Evolutionary conservation across 371 early-diverging fungal genomes (phyloP), one percentile per base, ranked within the genome.

Genomic region (Lichtheimia corymbifera): DNA sequence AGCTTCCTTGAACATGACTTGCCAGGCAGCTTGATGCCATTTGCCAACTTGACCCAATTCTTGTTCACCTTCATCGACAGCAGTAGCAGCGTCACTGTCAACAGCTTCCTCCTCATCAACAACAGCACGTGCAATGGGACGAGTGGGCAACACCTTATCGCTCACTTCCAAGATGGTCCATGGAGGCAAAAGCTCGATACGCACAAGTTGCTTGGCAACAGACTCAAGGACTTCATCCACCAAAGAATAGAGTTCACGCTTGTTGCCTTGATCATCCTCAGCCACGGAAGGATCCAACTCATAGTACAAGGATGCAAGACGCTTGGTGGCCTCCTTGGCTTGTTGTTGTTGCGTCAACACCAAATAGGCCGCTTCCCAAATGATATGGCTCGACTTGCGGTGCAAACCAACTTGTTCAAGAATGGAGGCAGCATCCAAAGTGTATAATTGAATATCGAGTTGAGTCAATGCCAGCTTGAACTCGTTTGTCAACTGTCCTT

Each of bases 1-100:
- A 6, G 92, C 89, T 64, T 93, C 94, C 25, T 88, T 85, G 79
- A 96, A 96, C 66, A 91, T 82, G 50, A 92, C 67, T 30, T 89
- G 85, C 77, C 81, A 83, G n/a, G 83, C 83, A 40, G 90, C 88
- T 61, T 83, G 75, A 64, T 88, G 86, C 72, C 80, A 82, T 59
- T 75, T 81, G 53, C 68, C 75, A 15, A 77, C 75, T 15, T 82
- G 74, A 47, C 75, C 76, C 43, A 65, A 70, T 42, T 67, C 62
- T 24, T 49, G 45, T 20, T 68, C 61, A n/a, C 80, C 82, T 6
- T 79, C 83, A 41, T 69, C 79, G n/a, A 56, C 61, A 24, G 62
- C 65, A 40, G 65, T 50, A 0, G 62, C 50, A 18, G 63, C 61
- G 40, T 74, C 73, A 2, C 64, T 68, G 22, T 76, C 80, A 44